Percentiles rank a stretch among this genome's conserved stretches.
Conservation (phyloP, 148 eudicot genomes). For the Nepenthes gracilis region DNA sequence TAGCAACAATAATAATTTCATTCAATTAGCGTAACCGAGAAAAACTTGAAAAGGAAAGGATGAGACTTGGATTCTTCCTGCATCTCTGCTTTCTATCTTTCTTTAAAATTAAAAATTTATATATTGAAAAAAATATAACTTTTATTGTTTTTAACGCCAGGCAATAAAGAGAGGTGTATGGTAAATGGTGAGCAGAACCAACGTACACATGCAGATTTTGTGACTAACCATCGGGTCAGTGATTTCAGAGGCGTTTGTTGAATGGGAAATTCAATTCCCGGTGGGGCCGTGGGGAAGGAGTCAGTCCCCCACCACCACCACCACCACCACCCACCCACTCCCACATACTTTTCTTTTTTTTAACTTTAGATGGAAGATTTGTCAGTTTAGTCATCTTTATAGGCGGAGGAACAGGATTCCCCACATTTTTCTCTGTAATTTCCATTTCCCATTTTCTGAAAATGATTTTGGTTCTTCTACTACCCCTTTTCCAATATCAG, state of each 20-base stretch:
- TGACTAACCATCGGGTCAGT: constrained; percentile 49
- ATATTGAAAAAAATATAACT: neutral
- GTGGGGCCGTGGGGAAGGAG: neutral
- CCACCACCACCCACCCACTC: neutral
- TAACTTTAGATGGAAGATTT: neutral
- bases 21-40: neutral
- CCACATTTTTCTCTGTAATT: neutral
- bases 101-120: no score
- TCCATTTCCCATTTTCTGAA: no score
- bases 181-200: constrained; percentile 5
- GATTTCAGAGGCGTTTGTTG: constrained; percentile 20
- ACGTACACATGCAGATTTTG: constrained; percentile 36
- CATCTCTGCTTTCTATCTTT: no score
- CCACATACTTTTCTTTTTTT: no score
- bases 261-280: constrained; percentile 15
- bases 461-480: no score
- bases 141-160: neutral
- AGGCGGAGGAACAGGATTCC: constrained; percentile 25
- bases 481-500: no score
- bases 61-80: no score
- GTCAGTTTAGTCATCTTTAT: constrained; percentile 23
- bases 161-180: constrained; percentile 13
- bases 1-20: neutral
- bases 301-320: no score
- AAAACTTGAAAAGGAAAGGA: neutral